Conservation (phyloP, 2,329 filamentous ascomycete species). For the Claviceps sorghi region DNA sequence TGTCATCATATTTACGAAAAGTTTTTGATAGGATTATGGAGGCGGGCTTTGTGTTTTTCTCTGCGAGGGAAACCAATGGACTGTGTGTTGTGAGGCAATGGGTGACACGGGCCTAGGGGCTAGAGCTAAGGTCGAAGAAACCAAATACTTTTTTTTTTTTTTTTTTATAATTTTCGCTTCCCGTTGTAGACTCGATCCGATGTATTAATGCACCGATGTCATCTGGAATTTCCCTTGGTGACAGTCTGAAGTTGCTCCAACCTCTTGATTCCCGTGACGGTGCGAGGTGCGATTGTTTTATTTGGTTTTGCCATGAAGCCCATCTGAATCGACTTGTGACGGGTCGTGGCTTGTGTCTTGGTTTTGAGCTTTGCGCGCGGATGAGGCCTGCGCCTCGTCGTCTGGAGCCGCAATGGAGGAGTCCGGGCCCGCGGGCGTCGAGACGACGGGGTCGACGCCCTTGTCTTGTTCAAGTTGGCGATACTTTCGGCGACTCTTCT, state of each 20-base stretch:
- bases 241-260: neutral
- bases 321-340: neutral
- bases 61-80: slow-evolving; percentile 29
- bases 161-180: slow-evolving; percentile 19
- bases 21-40: slow-evolving; percentile 40
- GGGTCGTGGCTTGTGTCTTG: neutral
- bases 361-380: neutral
- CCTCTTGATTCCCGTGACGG: neutral
- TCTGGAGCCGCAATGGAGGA: neutral
- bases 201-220: slow-evolving; percentile 2
- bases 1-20: slow-evolving; percentile 44
- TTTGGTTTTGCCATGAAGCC: neutral
- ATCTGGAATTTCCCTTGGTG: neutral
- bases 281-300: neutral
- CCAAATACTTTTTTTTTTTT: slow-evolving; percentile 31
- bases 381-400: neutral
- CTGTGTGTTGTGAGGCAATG: slow-evolving; percentile 36
- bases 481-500: slow-evolving; percentile 77
- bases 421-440: neutral
- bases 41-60: slow-evolving; percentile 34
- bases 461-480: slow-evolving; percentile 41
- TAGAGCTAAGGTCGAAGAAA: slow-evolving; percentile 42
- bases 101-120: slow-evolving; percentile 33
- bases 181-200: slow-evolving; percentile 20
- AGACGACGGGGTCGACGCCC: slow-evolving; percentile 10